Evolutionary conservation across 257 asterid species (phyloP).

Genomic region (Lycium barbarum): DNA sequence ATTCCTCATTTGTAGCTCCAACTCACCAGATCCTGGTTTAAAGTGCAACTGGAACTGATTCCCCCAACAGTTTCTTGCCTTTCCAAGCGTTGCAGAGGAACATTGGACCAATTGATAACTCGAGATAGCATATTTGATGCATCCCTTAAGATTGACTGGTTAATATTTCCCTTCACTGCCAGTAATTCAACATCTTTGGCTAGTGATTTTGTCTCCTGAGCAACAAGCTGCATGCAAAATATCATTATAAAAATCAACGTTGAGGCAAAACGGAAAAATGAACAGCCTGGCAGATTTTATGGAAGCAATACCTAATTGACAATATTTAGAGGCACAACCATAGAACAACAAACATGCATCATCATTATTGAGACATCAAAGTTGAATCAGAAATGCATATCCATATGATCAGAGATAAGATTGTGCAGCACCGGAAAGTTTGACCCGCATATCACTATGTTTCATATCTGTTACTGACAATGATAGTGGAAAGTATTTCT

Average conservation of each 20-base stretch:
- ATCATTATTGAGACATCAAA: background rate
- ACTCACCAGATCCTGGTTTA: conserved; percentile 38
- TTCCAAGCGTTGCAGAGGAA: conserved; percentile 34
- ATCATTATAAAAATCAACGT: background rate
- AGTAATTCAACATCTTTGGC: conserved; percentile 39
- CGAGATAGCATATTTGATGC: conserved; percentile 16
- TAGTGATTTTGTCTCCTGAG: conserved; percentile 37
- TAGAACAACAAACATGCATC: background rate
- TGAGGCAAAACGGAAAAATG: conserved; percentile 8
- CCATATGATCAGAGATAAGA: background rate
- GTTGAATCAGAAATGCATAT: background rate
- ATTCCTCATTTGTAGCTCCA: background rate
- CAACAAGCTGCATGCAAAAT: conserved; percentile 34
- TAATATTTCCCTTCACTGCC: conserved; percentile 28
- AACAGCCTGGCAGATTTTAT: background rate
- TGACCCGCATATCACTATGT: background rate
- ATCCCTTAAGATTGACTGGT: conserved; percentile 3
- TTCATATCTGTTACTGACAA: background rate
- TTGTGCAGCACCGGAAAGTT: too few species aligned
- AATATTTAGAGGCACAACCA: conserved; percentile 5
- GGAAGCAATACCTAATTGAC: conserved; percentile 5
- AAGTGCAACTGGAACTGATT: conserved; percentile 24
- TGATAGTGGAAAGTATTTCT: background rate
- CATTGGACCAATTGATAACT: conserved; percentile 14
- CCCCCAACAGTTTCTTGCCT: conserved; percentile 35